Evolutionary conservation across 768 basidiomycete species (phyloP), one percentile per base, ranked within the genome.

Genomic region (Mycena belliarum): DNA sequence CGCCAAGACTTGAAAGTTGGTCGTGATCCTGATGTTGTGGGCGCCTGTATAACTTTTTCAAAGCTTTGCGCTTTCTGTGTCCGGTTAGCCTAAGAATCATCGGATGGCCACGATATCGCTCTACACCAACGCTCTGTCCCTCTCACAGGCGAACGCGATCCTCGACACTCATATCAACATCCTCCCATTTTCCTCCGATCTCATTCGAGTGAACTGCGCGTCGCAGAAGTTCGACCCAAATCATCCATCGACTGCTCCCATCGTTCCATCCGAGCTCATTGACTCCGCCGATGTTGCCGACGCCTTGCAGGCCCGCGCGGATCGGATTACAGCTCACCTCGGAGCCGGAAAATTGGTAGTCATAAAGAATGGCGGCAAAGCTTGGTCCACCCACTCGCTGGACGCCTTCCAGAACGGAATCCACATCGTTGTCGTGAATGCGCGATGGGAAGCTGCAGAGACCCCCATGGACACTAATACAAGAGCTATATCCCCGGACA

Each of bases 81-180:
- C 33, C 33, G 4, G 33, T 32, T 12, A 6, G 12, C 29, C 29
- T 6, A 32, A 12, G 12, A 32, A 32, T n/a, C n/a, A n/a, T n/a
- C 29, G 9, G 33, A 48, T 48, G 46, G 29, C 46, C 3, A 12
- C 14, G 3, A 33, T 48, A 48, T 48, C 46, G 18, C 29, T 48
- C n/a, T 48, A 48, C 15, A 48, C 46, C 29, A 48, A n/a, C 21
- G 46, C 46, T 3, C 20, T 23, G 12, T 32, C 46, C 12, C 33
- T 32, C 32, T 33, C 46, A 6, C 29, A 48, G n/a, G 46, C 46
- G 6, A 48, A 32, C 23, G 14, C 8, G 21, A 11, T 48, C 21
- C 20, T 48, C n/a, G 46, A 48, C 20, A 46, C 44, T 29, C 44
- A 48, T 23, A 35, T 48, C 32, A 48, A 48, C n/a, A 48, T 48